Base-by-base conservation (phyloP, 2,329 filamentous ascomycete genomes). In the Trichoderma asperellum region DNA sequence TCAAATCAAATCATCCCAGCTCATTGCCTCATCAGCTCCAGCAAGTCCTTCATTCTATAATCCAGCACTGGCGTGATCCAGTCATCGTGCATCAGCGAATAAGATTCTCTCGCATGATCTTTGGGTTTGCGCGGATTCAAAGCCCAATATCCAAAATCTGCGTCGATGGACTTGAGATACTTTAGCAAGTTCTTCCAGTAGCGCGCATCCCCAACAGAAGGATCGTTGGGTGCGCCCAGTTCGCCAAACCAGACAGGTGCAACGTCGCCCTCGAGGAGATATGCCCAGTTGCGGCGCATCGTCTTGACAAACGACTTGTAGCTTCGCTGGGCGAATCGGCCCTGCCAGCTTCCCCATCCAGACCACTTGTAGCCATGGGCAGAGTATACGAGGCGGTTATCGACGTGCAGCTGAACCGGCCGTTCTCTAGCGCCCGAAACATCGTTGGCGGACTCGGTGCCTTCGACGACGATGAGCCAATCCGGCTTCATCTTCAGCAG, bases 111-210 rank as follows among this genome's bases (percentile, higher is more conserved):
- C 60, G 80, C 83, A 76, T 89, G 83, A 47, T 85, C 81, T 69
- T 83, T 83, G 11, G 88, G 86, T 78, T 92, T 91, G 58, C 87
- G 82, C 49, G 89, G 87, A 78, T 91, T 91, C 72, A 91, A 76
- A 18, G 89, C 89, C 90, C 89, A 92, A 78, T 91, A 92, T 7
- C 86, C 89, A 80, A 89, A 90, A 73, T 91, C 89, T 11, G 87
- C 87, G 73, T 90, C 87, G 62, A 87, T 77, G 2, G 80, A 78
- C 74, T 84, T 83, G 69, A 91, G 81, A 76, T 85, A 90, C 34
- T 81, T 82, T 80, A 90, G 80, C 77, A 91, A 77, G 76, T 91
- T 88, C 55, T 80, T 78, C 89, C 89, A 91, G 79, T 91, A 92
- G 74, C 89, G 88, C 68, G 81, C 81, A 72, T 90, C 88, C 8